These are phyloP conservation scores for Hypoxylon perforatum DNA, from an alignment of 495 filamentous ascomycete species.

Conservation along the genomic window DNA sequence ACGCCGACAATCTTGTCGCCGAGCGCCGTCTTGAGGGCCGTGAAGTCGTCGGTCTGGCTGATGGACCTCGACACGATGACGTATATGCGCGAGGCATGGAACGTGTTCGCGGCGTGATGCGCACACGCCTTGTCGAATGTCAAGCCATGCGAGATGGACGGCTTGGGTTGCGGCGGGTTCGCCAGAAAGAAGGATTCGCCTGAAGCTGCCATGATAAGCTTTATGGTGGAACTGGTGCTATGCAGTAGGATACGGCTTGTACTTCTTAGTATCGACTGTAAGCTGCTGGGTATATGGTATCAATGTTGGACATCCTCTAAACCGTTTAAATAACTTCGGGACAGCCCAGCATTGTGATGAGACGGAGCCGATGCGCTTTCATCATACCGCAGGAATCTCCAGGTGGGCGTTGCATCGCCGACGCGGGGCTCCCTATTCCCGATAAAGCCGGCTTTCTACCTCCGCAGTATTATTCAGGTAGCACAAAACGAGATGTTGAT, in stretches of 20 bases:
- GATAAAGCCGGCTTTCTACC: slow-evolving; percentile 9
- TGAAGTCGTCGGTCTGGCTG: slow-evolving; percentile 63
- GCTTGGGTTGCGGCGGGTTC: slow-evolving; percentile 17
- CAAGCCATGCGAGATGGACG: slow-evolving; percentile 61
- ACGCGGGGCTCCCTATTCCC: slow-evolving; percentile 10
- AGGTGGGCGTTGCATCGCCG: neutral
- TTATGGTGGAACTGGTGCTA: slow-evolving; percentile 5
- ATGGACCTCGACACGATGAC: slow-evolving; percentile 71
- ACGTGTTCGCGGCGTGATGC: slow-evolving; percentile 62
- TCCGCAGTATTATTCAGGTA: too few relatives aligned
- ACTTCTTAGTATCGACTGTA: neutral
- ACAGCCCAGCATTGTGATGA: neutral
- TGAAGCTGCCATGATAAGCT: slow-evolving; percentile 28
- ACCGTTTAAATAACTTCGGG: slow-evolving; percentile 7
- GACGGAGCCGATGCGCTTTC: slow-evolving; percentile 38
- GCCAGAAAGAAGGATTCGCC: slow-evolving; percentile 33
- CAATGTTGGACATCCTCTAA: neutral
- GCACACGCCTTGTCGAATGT: slow-evolving; percentile 61
- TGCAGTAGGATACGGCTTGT: neutral
- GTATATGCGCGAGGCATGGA: slow-evolving; percentile 65
- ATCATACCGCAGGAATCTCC: neutral
- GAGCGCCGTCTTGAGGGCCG: slow-evolving; percentile 57
- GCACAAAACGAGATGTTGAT: too few relatives aligned
- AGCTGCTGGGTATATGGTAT: neutral
- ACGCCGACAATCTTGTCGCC: slow-evolving; percentile 62